These are phyloP conservation scores for Lachnellula arida DNA, from an alignment of 2,329 filamentous ascomycete species.

Conservation along the genomic window DNA sequence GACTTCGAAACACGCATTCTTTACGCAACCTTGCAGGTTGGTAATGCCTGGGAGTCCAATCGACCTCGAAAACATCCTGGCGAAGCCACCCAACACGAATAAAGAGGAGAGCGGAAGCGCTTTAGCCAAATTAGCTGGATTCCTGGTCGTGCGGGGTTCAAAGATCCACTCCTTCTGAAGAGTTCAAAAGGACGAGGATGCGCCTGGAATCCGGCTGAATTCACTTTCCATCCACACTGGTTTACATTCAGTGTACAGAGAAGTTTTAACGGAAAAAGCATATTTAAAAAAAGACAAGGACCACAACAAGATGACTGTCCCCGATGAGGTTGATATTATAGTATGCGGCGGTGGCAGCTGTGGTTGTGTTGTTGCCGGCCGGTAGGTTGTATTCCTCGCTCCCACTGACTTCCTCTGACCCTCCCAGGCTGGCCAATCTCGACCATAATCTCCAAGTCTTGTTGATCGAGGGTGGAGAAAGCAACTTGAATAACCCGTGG, in stretches of 20 bases:
- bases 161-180: not conserved
- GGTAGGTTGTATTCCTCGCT: conserved; percentile 23
- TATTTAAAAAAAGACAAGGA: not conserved
- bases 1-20: not conserved
- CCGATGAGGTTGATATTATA: conserved; percentile 46
- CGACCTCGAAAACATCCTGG: not conserved
- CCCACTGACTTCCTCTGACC: not conserved
- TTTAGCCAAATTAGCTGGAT: conserved; percentile 6
- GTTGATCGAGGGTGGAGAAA: conserved; percentile 49
- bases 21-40: conserved; percentile 3
- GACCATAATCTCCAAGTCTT: conserved; percentile 42
- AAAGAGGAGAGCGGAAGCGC: not conserved
- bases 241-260: not conserved
- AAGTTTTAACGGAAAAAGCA: not conserved
- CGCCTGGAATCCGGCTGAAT: not conserved
- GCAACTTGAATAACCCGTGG: conserved; percentile 47
- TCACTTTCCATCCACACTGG: not conserved
- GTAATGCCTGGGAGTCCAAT: not conserved
- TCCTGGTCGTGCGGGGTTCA: conserved; percentile 3
- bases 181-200: not conserved
- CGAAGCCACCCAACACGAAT: not conserved
- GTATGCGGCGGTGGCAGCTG: conserved; percentile 46
- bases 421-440: conserved; percentile 44
- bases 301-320: conserved; percentile 24
- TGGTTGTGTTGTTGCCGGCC: conserved; percentile 45